These are phyloP conservation scores for Ustilaginoidea virens DNA, from an alignment of 2,329 filamentous ascomycete species.

Conservation along the genomic window DNA sequence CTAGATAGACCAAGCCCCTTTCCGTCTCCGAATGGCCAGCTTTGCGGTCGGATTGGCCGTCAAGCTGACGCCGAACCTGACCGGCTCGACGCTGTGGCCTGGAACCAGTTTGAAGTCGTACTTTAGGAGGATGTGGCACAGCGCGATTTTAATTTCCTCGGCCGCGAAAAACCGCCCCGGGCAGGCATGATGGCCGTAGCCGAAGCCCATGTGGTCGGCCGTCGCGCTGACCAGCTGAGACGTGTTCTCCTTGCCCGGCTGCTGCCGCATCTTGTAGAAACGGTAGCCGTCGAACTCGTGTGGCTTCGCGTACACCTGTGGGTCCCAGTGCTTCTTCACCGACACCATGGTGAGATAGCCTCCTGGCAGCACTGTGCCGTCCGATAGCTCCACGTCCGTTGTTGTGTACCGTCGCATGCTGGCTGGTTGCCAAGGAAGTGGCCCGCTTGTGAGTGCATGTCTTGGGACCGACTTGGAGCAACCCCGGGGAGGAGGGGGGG, in stretches of 20 bases:
- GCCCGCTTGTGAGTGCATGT: no score
- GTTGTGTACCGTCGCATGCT: not conserved
- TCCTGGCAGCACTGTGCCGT: not conserved
- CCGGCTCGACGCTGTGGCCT: not conserved
- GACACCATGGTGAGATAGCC: no score
- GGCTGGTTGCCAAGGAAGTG: not conserved
- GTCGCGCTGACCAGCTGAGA: conserved; percentile 31
- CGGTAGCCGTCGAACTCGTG: conserved; percentile 10
- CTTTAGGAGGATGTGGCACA: conserved; percentile 29
- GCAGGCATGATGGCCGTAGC: conserved; percentile 35
- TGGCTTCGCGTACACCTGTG: not conserved
- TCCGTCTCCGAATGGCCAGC: not conserved
- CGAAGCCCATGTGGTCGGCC: conserved; percentile 32
- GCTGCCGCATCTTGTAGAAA: conserved; percentile 23
- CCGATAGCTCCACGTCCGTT: not conserved
- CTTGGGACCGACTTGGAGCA: no score
- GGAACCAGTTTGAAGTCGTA: conserved; percentile 21
- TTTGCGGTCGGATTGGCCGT: not conserved
- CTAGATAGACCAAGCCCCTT: no score
- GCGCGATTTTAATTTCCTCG: conserved; percentile 33
- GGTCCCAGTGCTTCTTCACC: not conserved
- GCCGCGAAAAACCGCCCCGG: conserved; percentile 36
- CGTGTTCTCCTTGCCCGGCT: conserved; percentile 11
- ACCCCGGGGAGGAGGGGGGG: no score
- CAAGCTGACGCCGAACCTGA: not conserved